phyloP scores from a whole-genome alignment of 768 basidiomycete genomes.

The Suillus cothurnatus region DNA sequence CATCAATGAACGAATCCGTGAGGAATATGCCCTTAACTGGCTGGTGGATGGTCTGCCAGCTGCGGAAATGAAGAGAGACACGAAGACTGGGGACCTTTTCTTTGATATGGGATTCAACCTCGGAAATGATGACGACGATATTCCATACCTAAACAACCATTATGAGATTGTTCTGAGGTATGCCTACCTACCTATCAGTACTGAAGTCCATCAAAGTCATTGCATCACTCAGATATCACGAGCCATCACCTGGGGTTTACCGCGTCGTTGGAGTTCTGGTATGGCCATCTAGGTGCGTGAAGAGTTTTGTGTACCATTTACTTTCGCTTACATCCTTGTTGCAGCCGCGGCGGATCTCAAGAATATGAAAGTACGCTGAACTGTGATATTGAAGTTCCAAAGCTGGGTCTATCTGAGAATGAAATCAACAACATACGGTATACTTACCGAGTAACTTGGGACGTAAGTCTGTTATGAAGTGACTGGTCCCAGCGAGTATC shows the following conservation, averaged over 20 bases:
- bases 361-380: constrained; percentile 40
- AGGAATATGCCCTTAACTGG: constrained; percentile 95
- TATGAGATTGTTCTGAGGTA: constrained; percentile 85
- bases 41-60: constrained; percentile 93
- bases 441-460: constrained; percentile 88
- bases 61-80: constrained; percentile 88
- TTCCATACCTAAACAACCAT: constrained; percentile 86
- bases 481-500: constrained; percentile 4
- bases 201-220: constrained; percentile 11
- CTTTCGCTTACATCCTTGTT: background rate
- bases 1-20: constrained; percentile 87
- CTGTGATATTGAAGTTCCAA: constrained; percentile 51
- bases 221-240: constrained; percentile 67
- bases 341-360: constrained; percentile 67
- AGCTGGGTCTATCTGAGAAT: constrained; percentile 65
- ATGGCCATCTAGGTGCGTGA: constrained; percentile 57
- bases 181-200: constrained; percentile 16
- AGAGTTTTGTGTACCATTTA: background rate
- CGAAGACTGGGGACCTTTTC: constrained; percentile 79
- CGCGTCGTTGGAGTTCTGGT: constrained; percentile 93
- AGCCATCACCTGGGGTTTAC: constrained; percentile 64
- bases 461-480: constrained; percentile 47
- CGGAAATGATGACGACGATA: constrained; percentile 68
- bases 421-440: constrained; percentile 69
- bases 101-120: constrained; percentile 95